Conservation (phyloP, 306 rosid genomes). For the Cucurbita argyrosperma region DNA sequence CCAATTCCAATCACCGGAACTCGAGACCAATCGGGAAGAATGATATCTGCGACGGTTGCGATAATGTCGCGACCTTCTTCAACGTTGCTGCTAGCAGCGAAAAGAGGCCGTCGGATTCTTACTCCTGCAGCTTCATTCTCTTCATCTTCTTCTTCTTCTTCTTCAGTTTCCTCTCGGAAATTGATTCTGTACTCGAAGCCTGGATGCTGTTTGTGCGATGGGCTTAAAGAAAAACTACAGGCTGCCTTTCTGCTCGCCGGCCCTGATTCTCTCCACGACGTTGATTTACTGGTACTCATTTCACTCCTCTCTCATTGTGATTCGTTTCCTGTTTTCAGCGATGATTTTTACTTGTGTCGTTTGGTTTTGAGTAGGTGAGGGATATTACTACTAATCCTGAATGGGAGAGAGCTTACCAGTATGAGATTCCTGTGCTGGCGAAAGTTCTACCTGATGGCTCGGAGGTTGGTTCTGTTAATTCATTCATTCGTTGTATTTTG, state of each 20-base stretch:
- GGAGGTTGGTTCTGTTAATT: slow-evolving; percentile 42
- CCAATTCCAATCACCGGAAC: background rate
- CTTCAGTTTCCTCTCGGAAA: slow-evolving; percentile 31
- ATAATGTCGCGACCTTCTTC: slow-evolving; percentile 34
- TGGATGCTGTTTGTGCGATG: slow-evolving; percentile 95
- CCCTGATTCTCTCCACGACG: slow-evolving; percentile 57
- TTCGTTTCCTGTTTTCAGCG: background rate
- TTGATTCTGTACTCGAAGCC: slow-evolving; percentile 84
- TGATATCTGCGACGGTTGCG: slow-evolving; percentile 20
- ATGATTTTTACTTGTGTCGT: background rate
- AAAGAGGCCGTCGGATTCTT: slow-evolving; percentile 19
- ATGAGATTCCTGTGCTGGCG: slow-evolving; percentile 82
- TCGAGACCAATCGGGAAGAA: background rate
- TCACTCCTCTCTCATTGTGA: background rate
- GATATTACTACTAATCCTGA: slow-evolving; percentile 69
- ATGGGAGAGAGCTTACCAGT: slow-evolving; percentile 81
- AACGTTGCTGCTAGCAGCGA: slow-evolving; percentile 4
- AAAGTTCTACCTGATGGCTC: slow-evolving; percentile 70
- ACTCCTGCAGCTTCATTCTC: slow-evolving; percentile 29
- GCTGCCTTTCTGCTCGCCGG: slow-evolving; percentile 51
- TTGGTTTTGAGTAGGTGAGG: slow-evolving; percentile 39
- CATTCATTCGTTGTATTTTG: background rate
- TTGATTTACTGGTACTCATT: slow-evolving; percentile 36
- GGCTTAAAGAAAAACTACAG: slow-evolving; percentile 90
- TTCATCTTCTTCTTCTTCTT: slow-evolving; percentile 21